Percentiles rank a stretch among this genome's conserved stretches.
Conservation (phyloP, 768 basidiomycete species). For the Chalciporus pseudorubinellus region DNA sequence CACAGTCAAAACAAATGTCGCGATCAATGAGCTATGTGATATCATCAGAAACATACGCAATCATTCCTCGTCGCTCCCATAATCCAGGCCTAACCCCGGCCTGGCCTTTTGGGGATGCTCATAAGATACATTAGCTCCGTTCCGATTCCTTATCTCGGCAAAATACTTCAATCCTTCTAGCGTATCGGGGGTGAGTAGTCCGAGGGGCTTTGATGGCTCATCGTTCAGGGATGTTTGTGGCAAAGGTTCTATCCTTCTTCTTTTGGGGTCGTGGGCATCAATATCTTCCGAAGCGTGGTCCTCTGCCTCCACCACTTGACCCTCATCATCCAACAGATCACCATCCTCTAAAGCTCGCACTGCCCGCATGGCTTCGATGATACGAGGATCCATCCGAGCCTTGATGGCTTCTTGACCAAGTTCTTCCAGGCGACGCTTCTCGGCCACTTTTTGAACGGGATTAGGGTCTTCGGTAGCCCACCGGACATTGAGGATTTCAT, state of each 20-base stretch:
- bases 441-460: slow-evolving; percentile 81
- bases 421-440: slow-evolving; percentile 80
- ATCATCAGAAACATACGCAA: slow-evolving; percentile 17
- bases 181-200: slow-evolving; percentile 80
- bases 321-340: slow-evolving; percentile 35
- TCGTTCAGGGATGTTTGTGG: slow-evolving; percentile 28
- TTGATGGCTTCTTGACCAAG: slow-evolving; percentile 85
- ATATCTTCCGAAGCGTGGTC: slow-evolving; percentile 37
- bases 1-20: slow-evolving; percentile 1
- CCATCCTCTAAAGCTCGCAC: slow-evolving; percentile 91
- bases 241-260: slow-evolving; percentile 32
- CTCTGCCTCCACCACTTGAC: slow-evolving; percentile 32
- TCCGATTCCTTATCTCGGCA: slow-evolving; percentile 77
- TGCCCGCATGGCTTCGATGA: slow-evolving; percentile 85
- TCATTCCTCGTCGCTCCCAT: slow-evolving; percentile 74
- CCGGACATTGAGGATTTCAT: slow-evolving; percentile 96
- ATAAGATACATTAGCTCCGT: slow-evolving; percentile 33
- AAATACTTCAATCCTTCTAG: slow-evolving; percentile 90
- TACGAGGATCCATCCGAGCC: slow-evolving; percentile 78
- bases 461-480: slow-evolving; percentile 99
- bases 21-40: neutral
- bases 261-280: slow-evolving; percentile 35
- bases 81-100: slow-evolving; percentile 63
- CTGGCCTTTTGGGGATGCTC: slow-evolving; percentile 23
- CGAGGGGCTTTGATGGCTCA: slow-evolving; percentile 40